Percentiles rank a stretch among this genome's conserved stretches.
Evolutionary conservation across 139 green algal genomes (phyloP).

Genomic region (Pleodorina starrii): DNA sequence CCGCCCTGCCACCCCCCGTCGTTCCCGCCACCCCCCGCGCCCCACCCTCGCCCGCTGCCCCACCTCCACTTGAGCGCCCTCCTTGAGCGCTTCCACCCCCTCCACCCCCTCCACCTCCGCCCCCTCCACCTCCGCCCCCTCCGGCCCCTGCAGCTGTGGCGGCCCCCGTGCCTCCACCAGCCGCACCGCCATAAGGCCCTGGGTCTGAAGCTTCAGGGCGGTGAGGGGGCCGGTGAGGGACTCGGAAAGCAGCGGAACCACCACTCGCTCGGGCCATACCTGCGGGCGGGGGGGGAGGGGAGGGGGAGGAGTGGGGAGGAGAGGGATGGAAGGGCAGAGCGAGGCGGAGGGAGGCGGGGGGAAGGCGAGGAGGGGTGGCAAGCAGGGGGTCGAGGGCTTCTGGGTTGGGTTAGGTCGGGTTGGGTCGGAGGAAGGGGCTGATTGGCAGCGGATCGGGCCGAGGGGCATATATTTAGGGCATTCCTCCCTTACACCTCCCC

Average conservation of each 20-base stretch:
- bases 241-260: constrained; percentile 35
- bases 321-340: too few species aligned
- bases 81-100: neutral
- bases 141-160: neutral
- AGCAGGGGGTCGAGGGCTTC: too few species aligned
- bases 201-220: constrained; percentile 36
- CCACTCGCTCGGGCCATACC: constrained; percentile 44
- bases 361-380: too few species aligned
- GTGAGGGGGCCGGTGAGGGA: neutral
- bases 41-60: neutral
- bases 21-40: neutral
- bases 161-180: constrained; percentile 3
- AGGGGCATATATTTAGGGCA: too few species aligned
- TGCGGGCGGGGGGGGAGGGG: neutral
- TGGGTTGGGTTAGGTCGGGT: too few species aligned
- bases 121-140: neutral
- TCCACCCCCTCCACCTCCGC: neutral
- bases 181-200: constrained; percentile 34
- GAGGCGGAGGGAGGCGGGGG: too few species aligned
- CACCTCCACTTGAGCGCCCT: neutral
- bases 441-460: too few species aligned
- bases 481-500: too few species aligned
- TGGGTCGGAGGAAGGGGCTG: too few species aligned
- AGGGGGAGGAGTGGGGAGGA: too few species aligned
- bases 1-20: too few species aligned